Conservation (phyloP, 2,329 filamentous ascomycete genomes). For the Arthrobotrys iridis region DNA sequence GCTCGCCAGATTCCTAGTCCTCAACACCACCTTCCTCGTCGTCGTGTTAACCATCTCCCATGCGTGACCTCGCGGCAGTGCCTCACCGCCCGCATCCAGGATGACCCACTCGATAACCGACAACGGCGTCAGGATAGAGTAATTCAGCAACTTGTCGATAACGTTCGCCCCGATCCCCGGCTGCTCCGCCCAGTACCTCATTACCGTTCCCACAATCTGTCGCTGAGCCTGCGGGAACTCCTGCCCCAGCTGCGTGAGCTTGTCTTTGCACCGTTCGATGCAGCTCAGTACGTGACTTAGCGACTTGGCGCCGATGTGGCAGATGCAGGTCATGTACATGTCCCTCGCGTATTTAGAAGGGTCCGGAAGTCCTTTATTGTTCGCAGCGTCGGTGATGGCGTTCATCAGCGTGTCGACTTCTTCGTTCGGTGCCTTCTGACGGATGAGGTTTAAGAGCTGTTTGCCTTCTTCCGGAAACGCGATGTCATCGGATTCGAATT, state of each 20-base stretch:
- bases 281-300: slow-evolving; percentile 94
- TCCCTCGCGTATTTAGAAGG: slow-evolving; percentile 88
- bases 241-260: slow-evolving; percentile 80
- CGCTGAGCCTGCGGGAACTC: slow-evolving; percentile 78
- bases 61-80: slow-evolving; percentile 77
- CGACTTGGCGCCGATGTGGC: slow-evolving; percentile 92
- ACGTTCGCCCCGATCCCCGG: slow-evolving; percentile 92
- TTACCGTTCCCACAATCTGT: slow-evolving; percentile 90
- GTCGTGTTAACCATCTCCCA: slow-evolving; percentile 93
- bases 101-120: slow-evolving; percentile 92
- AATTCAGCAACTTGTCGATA: slow-evolving; percentile 96
- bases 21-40: slow-evolving; percentile 86
- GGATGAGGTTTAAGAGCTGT: slow-evolving; percentile 80
- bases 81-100: slow-evolving; percentile 72
- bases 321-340: slow-evolving; percentile 91
- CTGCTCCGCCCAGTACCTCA: slow-evolving; percentile 92
- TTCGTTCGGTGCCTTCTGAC: slow-evolving; percentile 83
- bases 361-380: slow-evolving; percentile 69
- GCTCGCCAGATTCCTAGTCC: slow-evolving; percentile 80
- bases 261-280: slow-evolving; percentile 92
- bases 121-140: slow-evolving; percentile 87
- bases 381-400: slow-evolving; percentile 66
- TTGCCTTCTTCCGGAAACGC: slow-evolving; percentile 87
- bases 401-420: slow-evolving; percentile 85
- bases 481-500: slow-evolving; percentile 81